Base-by-base conservation (phyloP, 805 yeast species). In the Pichia cabralensis region DNA sequence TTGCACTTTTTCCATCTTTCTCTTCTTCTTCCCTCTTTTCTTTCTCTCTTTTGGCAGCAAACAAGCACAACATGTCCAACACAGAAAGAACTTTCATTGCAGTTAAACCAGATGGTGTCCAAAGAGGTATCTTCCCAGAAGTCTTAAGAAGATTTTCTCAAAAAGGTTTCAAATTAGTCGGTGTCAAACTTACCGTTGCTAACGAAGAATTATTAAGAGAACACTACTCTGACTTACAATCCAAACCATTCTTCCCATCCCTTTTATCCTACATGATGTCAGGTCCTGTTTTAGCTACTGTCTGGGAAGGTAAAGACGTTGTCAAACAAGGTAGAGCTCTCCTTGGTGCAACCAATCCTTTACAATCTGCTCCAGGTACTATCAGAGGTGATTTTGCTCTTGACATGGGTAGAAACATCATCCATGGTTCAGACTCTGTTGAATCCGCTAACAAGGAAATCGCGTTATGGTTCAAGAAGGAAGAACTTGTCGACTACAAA, bases 301-400 rank as follows among this genome's bases (percentile, higher is more conserved):
- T 88, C 55, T 92, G 99, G 99, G 97, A 92, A 71, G 99, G 99
- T 69, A 92, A 88, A 74, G 96, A 92, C 60, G 98, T 78, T 64
- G 98, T 92, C 66, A 88, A 89, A 74, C 95, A 84, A 67, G 98
- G 98, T 65, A 82, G 99, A 72, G 79, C 74, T 56, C 79, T 92
- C 64, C 78, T 92, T 58, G 99, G 99, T 70, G 97, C 98, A 54
- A 92, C 98, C 67, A 89, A 92, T 83, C 98, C 99, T 62, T 74
- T 80, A 62, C 78, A 75, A 55, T 83, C 96, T 54, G 89, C 94
- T 50, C 97, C 97, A 66, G 99, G 99, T 67, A 92, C 99, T 69
- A 92, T 92, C 76, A 86, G 99, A 75, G 97, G 95, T 65, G 99
- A 92, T 72, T 92, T 68, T 54, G 98, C 96, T 64, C 70, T 92